Percentiles rank a stretch among this genome's conserved stretches.
phyloP scores from a whole-genome alignment of 768 basidiomycete genomes.

The Pleurotus pulmonarius region DNA sequence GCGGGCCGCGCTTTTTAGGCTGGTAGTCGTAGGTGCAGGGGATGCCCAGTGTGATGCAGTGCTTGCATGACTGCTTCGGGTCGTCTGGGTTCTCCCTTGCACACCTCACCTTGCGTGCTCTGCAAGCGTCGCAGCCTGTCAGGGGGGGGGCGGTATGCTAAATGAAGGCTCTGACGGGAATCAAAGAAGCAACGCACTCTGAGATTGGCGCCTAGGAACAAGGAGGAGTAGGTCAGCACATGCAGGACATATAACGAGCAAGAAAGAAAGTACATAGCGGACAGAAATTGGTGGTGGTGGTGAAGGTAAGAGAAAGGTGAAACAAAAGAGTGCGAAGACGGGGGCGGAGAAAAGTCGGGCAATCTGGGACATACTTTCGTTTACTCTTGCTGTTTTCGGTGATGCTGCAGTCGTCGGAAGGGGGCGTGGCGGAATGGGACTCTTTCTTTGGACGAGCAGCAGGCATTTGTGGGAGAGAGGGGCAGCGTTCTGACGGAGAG shows the following conservation, averaged over 20 bases:
- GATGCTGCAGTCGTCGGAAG: conserved; percentile 58
- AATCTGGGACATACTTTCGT: conserved; percentile 65
- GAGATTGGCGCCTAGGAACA: conserved; percentile 70
- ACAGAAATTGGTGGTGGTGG: conserved; percentile 23
- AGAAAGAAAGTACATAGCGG: conserved; percentile 2
- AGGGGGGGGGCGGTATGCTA: conserved; percentile 8
- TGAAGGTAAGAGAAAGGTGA: conserved; percentile 39
- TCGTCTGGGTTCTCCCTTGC: conserved; percentile 78
- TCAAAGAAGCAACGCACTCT: conserved; percentile 49
- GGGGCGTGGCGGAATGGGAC: conserved; percentile 53
- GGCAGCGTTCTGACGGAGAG: conserved; percentile 23
- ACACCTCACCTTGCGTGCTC: conserved; percentile 84
- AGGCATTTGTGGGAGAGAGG: conserved; percentile 49
- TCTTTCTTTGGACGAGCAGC: conserved; percentile 67
- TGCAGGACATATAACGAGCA: conserved; percentile 10
- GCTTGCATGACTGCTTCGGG: conserved; percentile 78
- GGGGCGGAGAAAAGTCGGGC: conserved; percentile 56
- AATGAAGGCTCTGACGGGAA: conserved; percentile 14
- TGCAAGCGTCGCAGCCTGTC: conserved; percentile 81
- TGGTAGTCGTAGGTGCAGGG: conserved; percentile 90
- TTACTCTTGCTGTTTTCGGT: conserved; percentile 74
- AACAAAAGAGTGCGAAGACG: conserved; percentile 29
- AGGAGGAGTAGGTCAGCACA: conserved; percentile 28
- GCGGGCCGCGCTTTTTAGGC: conserved; percentile 91
- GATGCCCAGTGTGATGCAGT: conserved; percentile 78